Evolutionary conservation across 164 flowering plant species (phyloP).

Genomic region (Protea cynaroides): DNA sequence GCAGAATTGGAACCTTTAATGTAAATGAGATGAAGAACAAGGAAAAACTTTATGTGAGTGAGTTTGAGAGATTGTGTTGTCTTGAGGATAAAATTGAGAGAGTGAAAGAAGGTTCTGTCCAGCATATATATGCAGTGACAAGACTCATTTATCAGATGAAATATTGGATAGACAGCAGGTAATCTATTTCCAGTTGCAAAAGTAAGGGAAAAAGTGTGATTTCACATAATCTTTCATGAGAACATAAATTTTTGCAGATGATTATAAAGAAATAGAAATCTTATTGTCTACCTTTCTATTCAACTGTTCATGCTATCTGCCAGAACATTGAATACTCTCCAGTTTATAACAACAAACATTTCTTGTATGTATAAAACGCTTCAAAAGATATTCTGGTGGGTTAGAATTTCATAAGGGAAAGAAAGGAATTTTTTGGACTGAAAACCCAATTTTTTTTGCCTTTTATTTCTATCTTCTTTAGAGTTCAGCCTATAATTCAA

Average conservation of each 20-base stretch:
- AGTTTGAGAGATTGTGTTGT: conserved; percentile 65
- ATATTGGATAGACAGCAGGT: conserved; percentile 22
- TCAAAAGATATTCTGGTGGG: no score
- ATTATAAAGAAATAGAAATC: background rate
- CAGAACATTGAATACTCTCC: no score
- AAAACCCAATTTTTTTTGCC: no score
- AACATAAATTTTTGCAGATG: background rate
- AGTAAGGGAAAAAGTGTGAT: conserved; percentile 53
- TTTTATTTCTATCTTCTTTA: no score
- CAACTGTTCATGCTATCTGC: no score
- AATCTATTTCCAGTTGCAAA: conserved; percentile 68
- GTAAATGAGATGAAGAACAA: conserved; percentile 8
- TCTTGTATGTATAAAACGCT: no score
- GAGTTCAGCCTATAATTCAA: no score
- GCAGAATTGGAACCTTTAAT: conserved; percentile 3
- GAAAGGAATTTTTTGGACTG: no score
- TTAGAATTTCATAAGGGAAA: no score
- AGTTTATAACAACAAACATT: no score
- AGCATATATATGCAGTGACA: conserved; percentile 20
- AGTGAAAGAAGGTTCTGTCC: conserved; percentile 33
- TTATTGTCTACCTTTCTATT: no score
- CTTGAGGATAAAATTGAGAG: conserved; percentile 39
- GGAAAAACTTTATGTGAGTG: conserved; percentile 33
- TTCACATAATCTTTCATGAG: background rate
- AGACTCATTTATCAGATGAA: conserved; percentile 18